Evolutionary conservation across 2,329 filamentous ascomycete species (phyloP).

Genomic region (Claviceps sp.): DNA sequence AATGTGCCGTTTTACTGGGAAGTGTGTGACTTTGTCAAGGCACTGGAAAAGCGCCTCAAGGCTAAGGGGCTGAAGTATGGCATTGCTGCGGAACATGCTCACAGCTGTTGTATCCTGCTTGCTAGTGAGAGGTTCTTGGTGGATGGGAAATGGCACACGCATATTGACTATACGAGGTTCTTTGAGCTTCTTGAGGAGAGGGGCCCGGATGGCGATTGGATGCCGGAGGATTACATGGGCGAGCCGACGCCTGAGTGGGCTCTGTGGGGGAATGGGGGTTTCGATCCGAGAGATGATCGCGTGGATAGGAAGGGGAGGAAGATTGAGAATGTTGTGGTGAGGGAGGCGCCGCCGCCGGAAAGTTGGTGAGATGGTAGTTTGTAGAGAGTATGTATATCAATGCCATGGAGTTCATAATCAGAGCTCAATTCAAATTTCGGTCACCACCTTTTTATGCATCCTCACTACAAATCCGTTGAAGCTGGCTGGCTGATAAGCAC

Average conservation of each 20-base stretch:
- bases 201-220: slow-evolving; percentile 54
- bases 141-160: slow-evolving; percentile 73
- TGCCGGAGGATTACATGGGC: slow-evolving; percentile 83
- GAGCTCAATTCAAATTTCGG: too few relatives aligned
- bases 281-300: slow-evolving; percentile 78
- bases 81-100: slow-evolving; percentile 87
- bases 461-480: too few relatives aligned
- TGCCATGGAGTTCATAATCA: too few relatives aligned
- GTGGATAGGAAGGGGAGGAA: slow-evolving; percentile 76
- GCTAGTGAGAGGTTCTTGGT: slow-evolving; percentile 69
- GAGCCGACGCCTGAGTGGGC: slow-evolving; percentile 84
- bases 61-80: slow-evolving; percentile 68
- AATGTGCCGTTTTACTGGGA: slow-evolving; percentile 96
- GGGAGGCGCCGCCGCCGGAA: slow-evolving; percentile 15
- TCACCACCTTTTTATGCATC: too few relatives aligned
- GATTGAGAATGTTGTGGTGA: slow-evolving; percentile 29
- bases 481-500: too few relatives aligned
- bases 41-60: slow-evolving; percentile 55
- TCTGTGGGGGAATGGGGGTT: slow-evolving; percentile 85
- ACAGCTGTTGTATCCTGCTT: slow-evolving; percentile 84
- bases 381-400: too few relatives aligned
- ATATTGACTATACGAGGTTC: slow-evolving; percentile 83
- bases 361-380: slow-evolving; percentile 2
- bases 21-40: slow-evolving; percentile 67
- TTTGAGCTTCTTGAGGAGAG: slow-evolving; percentile 69